phyloP scores from a whole-genome alignment of 306 rosid genomes.

The Lotus japonicus region DNA sequence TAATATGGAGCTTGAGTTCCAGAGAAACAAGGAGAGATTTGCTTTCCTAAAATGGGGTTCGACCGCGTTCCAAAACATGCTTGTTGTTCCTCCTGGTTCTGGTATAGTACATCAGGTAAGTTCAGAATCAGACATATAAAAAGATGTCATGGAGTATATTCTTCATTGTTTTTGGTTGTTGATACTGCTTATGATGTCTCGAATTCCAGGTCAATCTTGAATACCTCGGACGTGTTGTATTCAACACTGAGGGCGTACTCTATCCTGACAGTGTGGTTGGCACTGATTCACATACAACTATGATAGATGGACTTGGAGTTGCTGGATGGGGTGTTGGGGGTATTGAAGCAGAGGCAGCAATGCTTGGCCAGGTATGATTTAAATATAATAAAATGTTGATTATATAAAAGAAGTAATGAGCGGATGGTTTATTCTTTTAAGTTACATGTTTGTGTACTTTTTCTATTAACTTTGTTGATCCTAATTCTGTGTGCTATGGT shows the following conservation, averaged over 20 bases:
- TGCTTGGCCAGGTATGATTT: constrained; percentile 92
- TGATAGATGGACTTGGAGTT: constrained; percentile 99
- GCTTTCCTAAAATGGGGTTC: constrained; percentile 99
- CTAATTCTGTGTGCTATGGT: constrained; percentile 31
- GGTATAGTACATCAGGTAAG: constrained; percentile 99
- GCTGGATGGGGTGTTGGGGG: constrained; percentile 99
- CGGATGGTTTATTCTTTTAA: constrained; percentile 6
- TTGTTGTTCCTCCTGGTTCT: constrained; percentile 99
- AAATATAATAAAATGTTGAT: neutral
- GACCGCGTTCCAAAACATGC: constrained; percentile 89
- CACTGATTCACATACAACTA: constrained; percentile 98
- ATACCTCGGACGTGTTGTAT: constrained; percentile 97
- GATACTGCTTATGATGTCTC: constrained; percentile 9
- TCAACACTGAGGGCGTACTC: constrained; percentile 79
- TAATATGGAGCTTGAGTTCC: constrained; percentile 93
- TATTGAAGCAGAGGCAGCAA: constrained; percentile 98
- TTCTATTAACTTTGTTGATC: constrained; percentile 1
- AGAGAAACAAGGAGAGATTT: constrained; percentile 93
- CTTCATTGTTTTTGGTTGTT: constrained; percentile 1
- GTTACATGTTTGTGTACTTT: constrained; percentile 6
- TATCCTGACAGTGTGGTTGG: constrained; percentile 99
- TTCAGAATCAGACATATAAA: constrained; percentile 13
- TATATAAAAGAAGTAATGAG: neutral
- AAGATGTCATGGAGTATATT: neutral
- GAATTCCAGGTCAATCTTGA: constrained; percentile 86